phyloP scores from a whole-genome alignment of 805 yeast genomes.

The Ogataea wickerhamii region DNA sequence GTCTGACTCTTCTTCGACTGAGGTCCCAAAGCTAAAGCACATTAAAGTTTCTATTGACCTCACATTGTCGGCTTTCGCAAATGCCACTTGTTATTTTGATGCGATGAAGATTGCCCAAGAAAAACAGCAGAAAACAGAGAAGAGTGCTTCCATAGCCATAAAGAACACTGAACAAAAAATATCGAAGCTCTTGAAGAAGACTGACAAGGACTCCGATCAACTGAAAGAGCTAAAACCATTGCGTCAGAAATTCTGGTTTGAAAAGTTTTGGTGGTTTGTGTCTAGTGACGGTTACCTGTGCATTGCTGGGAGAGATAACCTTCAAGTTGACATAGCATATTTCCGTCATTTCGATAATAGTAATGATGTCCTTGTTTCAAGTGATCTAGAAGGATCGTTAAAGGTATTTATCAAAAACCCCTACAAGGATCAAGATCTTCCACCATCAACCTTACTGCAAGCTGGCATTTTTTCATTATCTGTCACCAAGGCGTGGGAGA shows the following conservation, averaged over 20 bases:
- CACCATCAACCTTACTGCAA: conserved; percentile 84
- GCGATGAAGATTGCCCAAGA: conserved; percentile 69
- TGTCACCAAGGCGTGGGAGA: conserved; percentile 86
- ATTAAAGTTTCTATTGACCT: conserved; percentile 66
- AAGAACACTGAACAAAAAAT: conserved; percentile 80
- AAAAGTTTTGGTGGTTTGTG: conserved; percentile 92
- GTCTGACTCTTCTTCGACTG: conserved; percentile 29
- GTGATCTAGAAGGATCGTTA: conserved; percentile 70
- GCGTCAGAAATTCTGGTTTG: conserved; percentile 84
- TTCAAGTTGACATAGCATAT: conserved; percentile 77
- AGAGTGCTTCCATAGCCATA: conserved; percentile 72
- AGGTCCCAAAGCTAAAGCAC: conserved; percentile 10
- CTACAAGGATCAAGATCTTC: conserved; percentile 60
- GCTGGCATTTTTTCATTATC: conserved; percentile 85
- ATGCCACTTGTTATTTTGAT: conserved; percentile 78
- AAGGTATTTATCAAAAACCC: conserved; percentile 83
- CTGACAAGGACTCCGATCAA: conserved; percentile 55
- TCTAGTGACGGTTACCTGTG: conserved; percentile 85
- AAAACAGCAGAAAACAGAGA: conserved; percentile 77
- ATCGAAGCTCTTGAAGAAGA: conserved; percentile 61
- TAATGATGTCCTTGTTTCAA: conserved; percentile 67
- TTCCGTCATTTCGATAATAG: conserved; percentile 67
- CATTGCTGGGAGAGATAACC: conserved; percentile 77
- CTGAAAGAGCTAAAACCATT: conserved; percentile 49
- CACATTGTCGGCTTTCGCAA: conserved; percentile 75